These are phyloP conservation scores for Claviceps digitariae DNA, from an alignment of 2,329 filamentous ascomycete genomes.

Conservation along the genomic window DNA sequence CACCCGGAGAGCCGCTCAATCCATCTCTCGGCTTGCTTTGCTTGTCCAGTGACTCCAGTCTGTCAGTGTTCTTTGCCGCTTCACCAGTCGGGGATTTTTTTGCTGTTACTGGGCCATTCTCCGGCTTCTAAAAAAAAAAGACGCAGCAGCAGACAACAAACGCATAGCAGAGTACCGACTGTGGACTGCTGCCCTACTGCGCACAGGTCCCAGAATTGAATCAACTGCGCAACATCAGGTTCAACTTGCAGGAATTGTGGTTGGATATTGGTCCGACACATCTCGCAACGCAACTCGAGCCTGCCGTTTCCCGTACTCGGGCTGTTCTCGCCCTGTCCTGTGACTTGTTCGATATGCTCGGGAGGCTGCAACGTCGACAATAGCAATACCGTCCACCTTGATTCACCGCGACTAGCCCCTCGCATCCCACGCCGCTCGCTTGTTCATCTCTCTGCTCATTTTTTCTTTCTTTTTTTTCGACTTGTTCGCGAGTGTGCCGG, in stretches of 20 bases:
- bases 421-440: constrained; percentile 3
- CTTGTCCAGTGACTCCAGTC: background rate
- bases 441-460: background rate
- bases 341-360: background rate
- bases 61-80: background rate
- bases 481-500: background rate
- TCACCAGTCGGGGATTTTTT: background rate
- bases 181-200: background rate
- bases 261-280: background rate
- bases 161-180: background rate
- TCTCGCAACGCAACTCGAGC: background rate
- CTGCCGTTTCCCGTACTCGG: background rate
- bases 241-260: background rate
- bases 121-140: background rate
- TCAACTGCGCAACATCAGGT: background rate
- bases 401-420: background rate
- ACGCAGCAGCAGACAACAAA: background rate
- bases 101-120: background rate
- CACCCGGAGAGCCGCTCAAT: no score
- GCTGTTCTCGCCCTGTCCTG: background rate
- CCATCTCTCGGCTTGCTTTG: no score
- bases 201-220: background rate
- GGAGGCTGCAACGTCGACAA: constrained; percentile 3
- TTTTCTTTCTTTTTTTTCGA: background rate
- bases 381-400: constrained; percentile 2